Base-by-base conservation (phyloP, 257 asterid species). In the Orobanche coerulescens region DNA sequence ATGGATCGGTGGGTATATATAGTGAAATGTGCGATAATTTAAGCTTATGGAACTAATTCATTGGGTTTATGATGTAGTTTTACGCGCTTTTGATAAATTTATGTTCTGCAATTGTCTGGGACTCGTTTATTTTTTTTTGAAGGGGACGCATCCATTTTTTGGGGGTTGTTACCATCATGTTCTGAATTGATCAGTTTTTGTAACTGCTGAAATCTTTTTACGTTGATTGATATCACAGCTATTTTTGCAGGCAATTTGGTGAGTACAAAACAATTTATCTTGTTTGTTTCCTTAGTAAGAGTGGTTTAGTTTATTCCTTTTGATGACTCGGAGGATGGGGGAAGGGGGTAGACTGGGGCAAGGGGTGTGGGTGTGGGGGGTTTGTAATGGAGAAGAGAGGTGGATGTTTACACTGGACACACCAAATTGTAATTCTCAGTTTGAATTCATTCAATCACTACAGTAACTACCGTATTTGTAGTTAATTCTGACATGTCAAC, bases 1-100 rank as follows among this genome's bases (percentile, higher is more conserved):
- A 85, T 83, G 96, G 97, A 83, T 91, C 97, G 83, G 98, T 91
- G 74, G 13, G 30, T 48, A 14, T 42, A 36, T 24, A 2, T 14
- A 46, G 30, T 44, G 7, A 57, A 49, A 26, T 66, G 66, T 31
- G 48, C 55, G 4, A 23, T 47, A 20, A 4, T 46, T 59, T 61
- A 33, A 20, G 60, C 26, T 9, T 28, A 25, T 19, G 23, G 11
- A 24, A 24, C 47, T 49, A 15, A 5, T 57, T 37, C 48, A 15
- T 60, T 40, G 36, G 24, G 6, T 65, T 76, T 61, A 20, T 16
- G 37, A 30, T 69, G 62, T 47, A 1, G 1, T n/a, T 15, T 2
- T n/a, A 1, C 15, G 30, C 23, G 3, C 13, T 22, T 58, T 28
- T 15, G 25, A 7, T 34, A 53, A 44, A 14, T 23, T 46, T 22